phyloP scores from a whole-genome alignment of 1,284 basidiomycete genomes.

The Phylloporus gajari region DNA sequence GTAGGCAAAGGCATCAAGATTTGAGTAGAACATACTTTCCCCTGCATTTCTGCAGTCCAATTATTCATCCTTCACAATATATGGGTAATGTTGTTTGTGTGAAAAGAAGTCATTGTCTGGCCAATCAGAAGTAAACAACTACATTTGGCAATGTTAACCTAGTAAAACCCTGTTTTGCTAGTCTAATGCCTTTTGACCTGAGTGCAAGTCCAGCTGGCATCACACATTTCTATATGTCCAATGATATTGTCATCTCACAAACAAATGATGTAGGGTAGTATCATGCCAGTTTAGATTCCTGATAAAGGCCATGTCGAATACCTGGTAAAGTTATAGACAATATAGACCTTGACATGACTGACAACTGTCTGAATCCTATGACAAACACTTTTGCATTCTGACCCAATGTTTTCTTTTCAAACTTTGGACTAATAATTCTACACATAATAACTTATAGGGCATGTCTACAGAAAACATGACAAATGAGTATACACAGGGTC shows the following conservation, averaged over 20 bases:
- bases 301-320: slow-evolving; percentile 13
- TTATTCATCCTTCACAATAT: no score
- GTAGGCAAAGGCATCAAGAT: slow-evolving; percentile 84
- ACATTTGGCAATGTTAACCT: slow-evolving; percentile 43
- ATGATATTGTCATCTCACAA: slow-evolving; percentile 98
- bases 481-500: slow-evolving; percentile 65
- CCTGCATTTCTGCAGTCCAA: slow-evolving; percentile 63
- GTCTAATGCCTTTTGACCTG: no score
- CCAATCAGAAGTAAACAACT: slow-evolving; percentile 38
- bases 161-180: no score
- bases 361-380: slow-evolving; percentile 94
- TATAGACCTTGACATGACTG: slow-evolving; percentile 82
- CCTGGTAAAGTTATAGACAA: slow-evolving; percentile 1
- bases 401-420: slow-evolving; percentile 14
- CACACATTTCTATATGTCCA: slow-evolving; percentile 89
- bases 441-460: slow-evolving; percentile 75
- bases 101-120: slow-evolving; percentile 38
- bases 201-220: slow-evolving; percentile 88
- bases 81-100: no score
- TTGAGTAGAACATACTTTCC: slow-evolving; percentile 81
- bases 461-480: slow-evolving; percentile 96
- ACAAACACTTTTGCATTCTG: slow-evolving; percentile 95
- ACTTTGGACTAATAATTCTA: slow-evolving; percentile 15
- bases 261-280: slow-evolving; percentile 87
- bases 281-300: slow-evolving; percentile 83